A percentile compares a stretch with the other conserved stretches of the same genome.
Evolutionary conservation across 2,329 filamentous ascomycete species (phyloP).

Genomic region (Ascochyta lentis): DNA sequence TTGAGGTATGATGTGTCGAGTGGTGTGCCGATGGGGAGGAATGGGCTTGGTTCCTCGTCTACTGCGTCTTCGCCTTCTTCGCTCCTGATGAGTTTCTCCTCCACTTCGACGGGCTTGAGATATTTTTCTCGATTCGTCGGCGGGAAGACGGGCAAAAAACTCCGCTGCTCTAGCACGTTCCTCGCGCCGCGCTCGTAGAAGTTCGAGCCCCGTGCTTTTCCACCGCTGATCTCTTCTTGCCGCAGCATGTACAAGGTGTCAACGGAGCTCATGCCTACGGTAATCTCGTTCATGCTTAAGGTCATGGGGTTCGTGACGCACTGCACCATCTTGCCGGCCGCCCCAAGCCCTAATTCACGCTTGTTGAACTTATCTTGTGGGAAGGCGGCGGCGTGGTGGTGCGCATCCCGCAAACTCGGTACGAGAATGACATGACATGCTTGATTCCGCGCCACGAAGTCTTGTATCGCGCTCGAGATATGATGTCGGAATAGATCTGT

Average conservation of each 20-base stretch:
- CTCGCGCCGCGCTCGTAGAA: slow-evolving; percentile 74
- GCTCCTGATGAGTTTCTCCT: slow-evolving; percentile 54
- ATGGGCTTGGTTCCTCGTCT: slow-evolving; percentile 56
- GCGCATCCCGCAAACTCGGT: slow-evolving; percentile 81
- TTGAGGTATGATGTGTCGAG: slow-evolving; percentile 85
- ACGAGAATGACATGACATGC: slow-evolving; percentile 80
- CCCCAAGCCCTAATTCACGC: slow-evolving; percentile 75
- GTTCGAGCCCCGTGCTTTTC: slow-evolving; percentile 63
- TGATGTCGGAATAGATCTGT: slow-evolving; percentile 82
- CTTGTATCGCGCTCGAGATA: slow-evolving; percentile 75
- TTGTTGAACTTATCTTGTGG: slow-evolving; percentile 76
- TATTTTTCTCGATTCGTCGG: slow-evolving; percentile 73
- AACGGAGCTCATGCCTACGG: slow-evolving; percentile 81
- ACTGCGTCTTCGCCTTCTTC: slow-evolving; percentile 56
- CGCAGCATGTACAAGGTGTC: slow-evolving; percentile 84
- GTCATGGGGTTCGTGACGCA: slow-evolving; percentile 92
- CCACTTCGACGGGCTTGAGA: slow-evolving; percentile 52
- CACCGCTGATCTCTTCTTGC: slow-evolving; percentile 72
- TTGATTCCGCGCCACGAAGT: slow-evolving; percentile 73
- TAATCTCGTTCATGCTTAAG: slow-evolving; percentile 83
- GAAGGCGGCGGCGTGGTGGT: slow-evolving; percentile 86
- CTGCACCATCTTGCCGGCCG: slow-evolving; percentile 66
- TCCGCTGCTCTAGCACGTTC: slow-evolving; percentile 85
- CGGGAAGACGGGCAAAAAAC: slow-evolving; percentile 90
- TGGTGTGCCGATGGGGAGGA: slow-evolving; percentile 68